Base-by-base conservation (phyloP, 1,284 basidiomycete genomes). In the Grifola frondosa region DNA sequence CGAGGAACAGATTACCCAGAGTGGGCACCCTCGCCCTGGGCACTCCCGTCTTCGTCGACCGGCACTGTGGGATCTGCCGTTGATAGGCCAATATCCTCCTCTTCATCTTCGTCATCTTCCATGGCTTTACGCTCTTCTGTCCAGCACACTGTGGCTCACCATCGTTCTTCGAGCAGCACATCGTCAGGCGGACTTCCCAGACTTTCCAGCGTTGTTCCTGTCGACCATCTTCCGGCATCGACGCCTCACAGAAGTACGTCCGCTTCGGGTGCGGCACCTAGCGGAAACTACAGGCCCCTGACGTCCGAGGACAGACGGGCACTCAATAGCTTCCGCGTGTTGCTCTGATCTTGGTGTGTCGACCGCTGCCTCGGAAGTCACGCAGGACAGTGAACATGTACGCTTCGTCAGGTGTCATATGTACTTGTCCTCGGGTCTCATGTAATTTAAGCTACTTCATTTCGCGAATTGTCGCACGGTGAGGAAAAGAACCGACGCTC, bases 191-290 rank as follows among this genome's bases (percentile, higher is more conserved):
- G 54, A 24, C 59, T 74, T 16, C 71, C 74, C 12, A 67, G 72
- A 11, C 64, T 74, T 30, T 66, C 73, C 25, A 68, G 68, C n/a
- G 59, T 74, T 46, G 54, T 63, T 30, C 58, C 63, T 11, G 49
- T 54, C 4, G 54, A 56, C 23, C 59, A 51, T 16, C 52, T 60
- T 15, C 57, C 55, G 33, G 34, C 57, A 23, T n/a, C 50, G 40
- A 53, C 59, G 37, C 48, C 53, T 39, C 45, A 45, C 40, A 40
- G 50, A 46, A 46, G 43, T 44, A 49, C 49, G 37, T 46, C 44
- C 16, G 44, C 50, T 16, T 19, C 28, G 17, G 38, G 45, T 15
- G 42, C 44, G 7, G 36, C 33, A 24, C 29, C 55, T n/a, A 52
- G 52, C 37, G 42, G 49, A 12, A 50, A 37, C 30, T 65, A 65